A percentile compares a stretch with the other conserved stretches of the same genome.
These are phyloP conservation scores for Talinum fruticosum DNA, from an alignment of 148 eudicot species.

Conservation along the genomic window DNA sequence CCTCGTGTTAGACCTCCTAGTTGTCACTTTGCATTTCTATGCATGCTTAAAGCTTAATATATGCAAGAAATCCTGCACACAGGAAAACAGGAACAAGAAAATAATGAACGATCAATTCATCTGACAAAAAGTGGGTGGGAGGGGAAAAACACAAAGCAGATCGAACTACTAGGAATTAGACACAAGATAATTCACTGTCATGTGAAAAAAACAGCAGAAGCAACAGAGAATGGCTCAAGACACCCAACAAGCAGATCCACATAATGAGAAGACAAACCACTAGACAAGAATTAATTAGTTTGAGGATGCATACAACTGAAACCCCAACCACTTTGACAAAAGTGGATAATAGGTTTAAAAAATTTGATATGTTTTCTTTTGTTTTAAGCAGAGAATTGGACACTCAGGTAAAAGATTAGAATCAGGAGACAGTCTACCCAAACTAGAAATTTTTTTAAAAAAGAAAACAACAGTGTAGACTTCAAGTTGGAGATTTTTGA, in stretches of 20 bases:
- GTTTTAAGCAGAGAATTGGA: neutral
- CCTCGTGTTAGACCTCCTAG: neutral
- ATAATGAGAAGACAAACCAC: neutral
- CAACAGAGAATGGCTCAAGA: neutral
- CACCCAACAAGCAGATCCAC: constrained; percentile 12
- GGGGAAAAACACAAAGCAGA: neutral
- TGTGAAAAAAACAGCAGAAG: neutral
- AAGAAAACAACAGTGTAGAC: no score
- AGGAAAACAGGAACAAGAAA: no score
- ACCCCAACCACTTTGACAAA: neutral
- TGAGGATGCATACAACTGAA: neutral
- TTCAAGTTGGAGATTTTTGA: neutral
- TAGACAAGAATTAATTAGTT: neutral
- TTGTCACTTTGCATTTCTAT: neutral
- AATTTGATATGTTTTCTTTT: neutral
- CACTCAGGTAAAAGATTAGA: neutral
- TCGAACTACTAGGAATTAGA: neutral
- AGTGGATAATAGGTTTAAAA: neutral
- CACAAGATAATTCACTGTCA: neutral
- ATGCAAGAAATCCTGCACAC: constrained; percentile 9
- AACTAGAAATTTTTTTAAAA: neutral
- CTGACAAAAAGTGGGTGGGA: neutral
- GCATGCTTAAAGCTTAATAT: neutral
- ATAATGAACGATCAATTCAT: neutral
- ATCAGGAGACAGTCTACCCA: neutral